phyloP scores from a whole-genome alignment of 805 yeast genomes.

The Sugiyamaella boreocaroliniensis region DNA sequence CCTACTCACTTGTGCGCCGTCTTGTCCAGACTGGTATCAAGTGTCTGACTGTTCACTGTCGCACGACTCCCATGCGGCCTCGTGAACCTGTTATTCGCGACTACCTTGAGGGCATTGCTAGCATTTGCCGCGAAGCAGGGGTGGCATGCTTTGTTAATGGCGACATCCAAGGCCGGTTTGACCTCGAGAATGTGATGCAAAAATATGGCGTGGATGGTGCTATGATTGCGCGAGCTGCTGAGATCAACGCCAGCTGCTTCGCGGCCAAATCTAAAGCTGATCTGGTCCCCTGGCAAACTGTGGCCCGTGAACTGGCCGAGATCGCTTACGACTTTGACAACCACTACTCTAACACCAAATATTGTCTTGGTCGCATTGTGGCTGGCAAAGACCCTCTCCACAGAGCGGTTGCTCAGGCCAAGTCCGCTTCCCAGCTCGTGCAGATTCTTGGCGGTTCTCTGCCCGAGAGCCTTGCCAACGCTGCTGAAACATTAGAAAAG shows the following conservation, averaged over 20 bases:
- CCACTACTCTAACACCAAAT: constrained; percentile 69
- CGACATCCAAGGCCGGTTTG: constrained; percentile 49
- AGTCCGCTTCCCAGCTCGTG: constrained; percentile 31
- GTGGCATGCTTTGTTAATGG: constrained; percentile 83
- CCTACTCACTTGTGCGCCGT: constrained; percentile 51
- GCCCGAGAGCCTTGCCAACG: not conserved
- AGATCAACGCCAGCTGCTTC: constrained; percentile 77
- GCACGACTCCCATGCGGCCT: constrained; percentile 78
- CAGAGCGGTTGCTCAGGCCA: constrained; percentile 49
- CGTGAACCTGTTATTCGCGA: constrained; percentile 74
- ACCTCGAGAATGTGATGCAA: constrained; percentile 46
- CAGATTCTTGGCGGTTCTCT: not conserved
- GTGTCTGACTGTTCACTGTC: constrained; percentile 85
- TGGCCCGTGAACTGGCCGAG: constrained; percentile 49
- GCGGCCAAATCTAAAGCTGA: constrained; percentile 18
- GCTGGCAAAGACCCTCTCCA: constrained; percentile 68
- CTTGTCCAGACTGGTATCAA: constrained; percentile 72
- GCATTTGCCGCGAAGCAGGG: constrained; percentile 51
- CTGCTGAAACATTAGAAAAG: not conserved
- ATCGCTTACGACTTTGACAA: constrained; percentile 54
- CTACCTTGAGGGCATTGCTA: constrained; percentile 54
- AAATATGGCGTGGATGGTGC: constrained; percentile 64
- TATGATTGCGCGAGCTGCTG: constrained; percentile 92
- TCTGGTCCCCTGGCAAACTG: constrained; percentile 47
- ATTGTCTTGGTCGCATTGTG: constrained; percentile 65